These are phyloP conservation scores for Narthecium ossifragum DNA, from an alignment of 106 monocot species.

Conservation along the genomic window DNA sequence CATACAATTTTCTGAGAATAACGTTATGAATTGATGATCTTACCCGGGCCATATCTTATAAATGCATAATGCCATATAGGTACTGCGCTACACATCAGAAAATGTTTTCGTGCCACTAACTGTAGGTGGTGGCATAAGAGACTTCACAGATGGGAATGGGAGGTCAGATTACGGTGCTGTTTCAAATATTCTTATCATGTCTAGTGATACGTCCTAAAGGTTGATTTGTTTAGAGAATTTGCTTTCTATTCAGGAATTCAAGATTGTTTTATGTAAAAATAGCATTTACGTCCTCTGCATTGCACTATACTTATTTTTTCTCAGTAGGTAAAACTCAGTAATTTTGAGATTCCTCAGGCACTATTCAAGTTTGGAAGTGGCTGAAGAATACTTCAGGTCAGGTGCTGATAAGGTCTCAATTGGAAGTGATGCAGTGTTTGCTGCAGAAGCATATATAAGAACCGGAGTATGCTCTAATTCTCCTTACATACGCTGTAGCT, in stretches of 20 bases:
- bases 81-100: slow-evolving; percentile 78
- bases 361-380: slow-evolving; percentile 97
- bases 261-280: too few species aligned
- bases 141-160: slow-evolving; percentile 95
- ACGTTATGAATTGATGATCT: too few species aligned
- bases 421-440: slow-evolving; percentile 99
- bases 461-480: slow-evolving; percentile 56
- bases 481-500: neutral
- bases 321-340: too few species aligned
- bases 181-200: too few species aligned
- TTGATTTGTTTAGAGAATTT: too few species aligned
- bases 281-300: too few species aligned
- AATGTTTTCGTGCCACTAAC: slow-evolving; percentile 97
- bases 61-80: too few species aligned
- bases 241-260: too few species aligned
- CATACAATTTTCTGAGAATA: too few species aligned
- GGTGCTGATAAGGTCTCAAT: slow-evolving; percentile 99
- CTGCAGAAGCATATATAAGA: slow-evolving; percentile 77
- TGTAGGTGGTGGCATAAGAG: slow-evolving; percentile 98
- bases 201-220: too few species aligned
- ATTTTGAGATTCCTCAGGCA: slow-evolving; percentile 65
- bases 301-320: too few species aligned
- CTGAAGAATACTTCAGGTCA: slow-evolving; percentile 97
- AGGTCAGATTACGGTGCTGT: slow-evolving; percentile 39
- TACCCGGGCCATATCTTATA: too few species aligned